Conservation (phyloP, 2,329 filamentous ascomycete species). For the Penicillium sp. region DNA sequence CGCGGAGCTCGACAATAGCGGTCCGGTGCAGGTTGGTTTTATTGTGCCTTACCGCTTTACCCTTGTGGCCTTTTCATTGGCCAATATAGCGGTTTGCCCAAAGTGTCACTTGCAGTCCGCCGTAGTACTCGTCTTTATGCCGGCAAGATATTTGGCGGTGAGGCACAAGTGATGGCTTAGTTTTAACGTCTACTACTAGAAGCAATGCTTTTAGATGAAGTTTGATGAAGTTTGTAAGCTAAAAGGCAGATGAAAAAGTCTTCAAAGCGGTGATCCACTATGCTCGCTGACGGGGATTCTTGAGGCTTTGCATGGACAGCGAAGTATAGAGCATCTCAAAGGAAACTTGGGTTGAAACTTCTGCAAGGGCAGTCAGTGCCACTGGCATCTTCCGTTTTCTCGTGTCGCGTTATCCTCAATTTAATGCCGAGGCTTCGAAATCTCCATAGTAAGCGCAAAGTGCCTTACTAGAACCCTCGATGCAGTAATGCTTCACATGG, state of each 20-base stretch:
- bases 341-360: too few relatives aligned
- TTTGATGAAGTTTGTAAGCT: too few relatives aligned
- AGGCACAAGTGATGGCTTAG: not conserved
- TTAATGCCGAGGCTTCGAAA: slow-evolving; percentile 36
- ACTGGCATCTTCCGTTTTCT: not conserved
- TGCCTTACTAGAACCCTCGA: slow-evolving; percentile 81
- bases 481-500: slow-evolving; percentile 83
- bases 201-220: too few relatives aligned
- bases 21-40: not conserved
- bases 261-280: too few relatives aligned
- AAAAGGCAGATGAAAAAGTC: too few relatives aligned
- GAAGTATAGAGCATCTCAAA: too few relatives aligned
- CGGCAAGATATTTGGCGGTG: slow-evolving; percentile 2
- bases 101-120: not conserved
- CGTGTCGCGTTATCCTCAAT: not conserved
- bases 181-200: not conserved
- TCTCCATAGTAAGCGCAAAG: slow-evolving; percentile 58
- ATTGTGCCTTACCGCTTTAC: not conserved
- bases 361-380: not conserved
- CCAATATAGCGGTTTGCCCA: not conserved
- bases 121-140: not conserved
- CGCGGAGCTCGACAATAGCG: not conserved
- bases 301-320: too few relatives aligned
- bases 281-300: too few relatives aligned
- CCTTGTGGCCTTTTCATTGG: not conserved